Base-by-base conservation (phyloP, 805 yeast species). In the Lipomyces starkeyi region DNA sequence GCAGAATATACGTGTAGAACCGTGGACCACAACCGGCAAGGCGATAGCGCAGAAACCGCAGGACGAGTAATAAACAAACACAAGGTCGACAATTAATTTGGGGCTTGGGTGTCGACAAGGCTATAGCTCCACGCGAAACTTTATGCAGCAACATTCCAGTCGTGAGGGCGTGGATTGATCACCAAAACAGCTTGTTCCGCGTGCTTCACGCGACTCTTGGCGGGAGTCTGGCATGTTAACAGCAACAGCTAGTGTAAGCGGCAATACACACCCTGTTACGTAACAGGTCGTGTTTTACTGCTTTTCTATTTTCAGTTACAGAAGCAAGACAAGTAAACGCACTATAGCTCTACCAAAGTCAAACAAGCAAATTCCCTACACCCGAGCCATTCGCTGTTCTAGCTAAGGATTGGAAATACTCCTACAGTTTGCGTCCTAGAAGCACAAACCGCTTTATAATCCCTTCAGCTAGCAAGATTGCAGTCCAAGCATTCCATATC, bases 401-500 rank as follows among this genome's bases (percentile, higher is more conserved):
- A 4, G n/a, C 13, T 9, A 35, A 17, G 22, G 9, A 57, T 27
- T 17, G 58, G 32, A 54, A 13, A 22, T 52, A 17, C 56, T 32
- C 20, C 47, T 57, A 20, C 47, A 20, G 11, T 20, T 57, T 34
- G n/a, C n/a, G 59, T 57, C 27, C 59, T 13, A 58, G 20, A 37
- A 58, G 2, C 22, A 58, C 20, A n/a, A 32, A 25, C n/a, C 53
- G 37, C 20, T 58, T 35, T 6, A 58, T 29, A 34, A 20, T 37
- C 17, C 62, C 62, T 49, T 59, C 47, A 20, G 56, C 27, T 11
- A 25, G 37, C 27, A 59, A 34, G 20, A 59, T 43, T 22, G 62
- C 6, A 13, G 62, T 47, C 56, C 55, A 43, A 27, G 56, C 56
- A 25, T 59, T 17, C 62, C 62, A 59, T 17, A 43, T 22, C 56